Evolutionary conservation across 1,284 basidiomycete genomes (phyloP).

Genomic region (Apiotrichum gracile): DNA sequence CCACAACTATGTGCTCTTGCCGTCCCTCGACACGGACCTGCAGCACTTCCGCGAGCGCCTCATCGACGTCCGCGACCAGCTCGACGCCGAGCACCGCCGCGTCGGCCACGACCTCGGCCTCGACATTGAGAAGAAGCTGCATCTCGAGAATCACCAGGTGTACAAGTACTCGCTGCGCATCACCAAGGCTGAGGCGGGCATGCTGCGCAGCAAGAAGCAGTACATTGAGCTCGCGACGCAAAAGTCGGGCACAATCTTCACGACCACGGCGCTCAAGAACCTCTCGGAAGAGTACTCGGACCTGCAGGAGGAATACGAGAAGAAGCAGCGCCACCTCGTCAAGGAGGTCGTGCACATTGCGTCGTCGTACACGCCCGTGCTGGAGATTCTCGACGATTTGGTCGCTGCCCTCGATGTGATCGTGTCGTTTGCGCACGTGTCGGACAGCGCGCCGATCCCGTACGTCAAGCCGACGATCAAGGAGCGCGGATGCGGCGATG

Average conservation of each 20-base stretch:
- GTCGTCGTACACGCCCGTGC: constrained; percentile 81
- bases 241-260: constrained; percentile 87
- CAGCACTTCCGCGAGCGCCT: constrained; percentile 66
- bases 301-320: constrained; percentile 62
- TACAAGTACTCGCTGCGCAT: constrained; percentile 93
- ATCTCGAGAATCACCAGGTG: constrained; percentile 83
- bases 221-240: constrained; percentile 82
- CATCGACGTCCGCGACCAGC: constrained; percentile 63
- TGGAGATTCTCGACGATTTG: constrained; percentile 81
- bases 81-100: constrained; percentile 75
- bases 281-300: constrained; percentile 71
- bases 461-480: constrained; percentile 60
- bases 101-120: constrained; percentile 70
- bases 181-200: constrained; percentile 81
- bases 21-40: constrained; percentile 57
- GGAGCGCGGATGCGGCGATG: constrained; percentile 69
- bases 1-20: constrained; percentile 89
- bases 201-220: constrained; percentile 60
- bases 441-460: constrained; percentile 74
- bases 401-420: constrained; percentile 91
- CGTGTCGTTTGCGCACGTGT: constrained; percentile 84
- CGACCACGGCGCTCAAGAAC: constrained; percentile 69
- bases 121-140: constrained; percentile 93
- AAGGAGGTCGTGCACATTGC: constrained; percentile 92
- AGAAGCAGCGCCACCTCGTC: constrained; percentile 75